phyloP scores from a whole-genome alignment of 768 basidiomycete species.

The Boletales sp. region DNA sequence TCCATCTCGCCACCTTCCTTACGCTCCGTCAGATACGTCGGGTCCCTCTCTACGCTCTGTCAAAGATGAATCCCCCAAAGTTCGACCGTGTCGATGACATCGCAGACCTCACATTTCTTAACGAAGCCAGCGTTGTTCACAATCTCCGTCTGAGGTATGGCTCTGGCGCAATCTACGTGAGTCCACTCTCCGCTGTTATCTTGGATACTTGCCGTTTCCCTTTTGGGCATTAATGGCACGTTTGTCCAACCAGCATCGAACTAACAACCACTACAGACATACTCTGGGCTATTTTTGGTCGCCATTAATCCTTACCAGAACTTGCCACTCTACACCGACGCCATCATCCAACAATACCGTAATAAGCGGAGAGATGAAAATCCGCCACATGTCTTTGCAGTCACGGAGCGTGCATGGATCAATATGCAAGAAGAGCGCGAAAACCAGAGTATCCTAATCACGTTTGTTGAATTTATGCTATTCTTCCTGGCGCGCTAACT shows the following conservation, averaged over 20 bases:
- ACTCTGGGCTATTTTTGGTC: slow-evolving; percentile 95
- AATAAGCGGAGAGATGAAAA: slow-evolving; percentile 86
- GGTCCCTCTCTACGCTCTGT: slow-evolving; percentile 76
- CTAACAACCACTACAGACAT: slow-evolving; percentile 58
- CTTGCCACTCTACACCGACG: slow-evolving; percentile 86
- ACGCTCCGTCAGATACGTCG: slow-evolving; percentile 46
- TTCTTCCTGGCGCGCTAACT: slow-evolving; percentile 6
- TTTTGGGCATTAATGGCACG: slow-evolving; percentile 4
- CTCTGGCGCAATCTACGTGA: slow-evolving; percentile 87
- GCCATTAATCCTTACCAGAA: slow-evolving; percentile 97
- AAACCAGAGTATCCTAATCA: slow-evolving; percentile 97
- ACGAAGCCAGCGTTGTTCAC: slow-evolving; percentile 98
- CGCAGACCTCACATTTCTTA: slow-evolving; percentile 94
- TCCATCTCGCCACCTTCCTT: background rate
- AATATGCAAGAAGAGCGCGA: slow-evolving; percentile 98
- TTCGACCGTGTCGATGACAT: slow-evolving; percentile 98
- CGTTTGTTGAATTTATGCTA: slow-evolving; percentile 51
- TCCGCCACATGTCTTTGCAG: slow-evolving; percentile 94
- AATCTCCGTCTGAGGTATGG: slow-evolving; percentile 91
- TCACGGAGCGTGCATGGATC: slow-evolving; percentile 96
- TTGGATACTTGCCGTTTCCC: slow-evolving; percentile 1
- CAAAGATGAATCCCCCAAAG: slow-evolving; percentile 98
- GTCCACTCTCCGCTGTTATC: slow-evolving; percentile 27
- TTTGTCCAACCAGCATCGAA: background rate
- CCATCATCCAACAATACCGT: slow-evolving; percentile 88